Base-by-base conservation (phyloP, 2,329 filamentous ascomycete genomes). In the Aspergillus hiratsukae region DNA sequence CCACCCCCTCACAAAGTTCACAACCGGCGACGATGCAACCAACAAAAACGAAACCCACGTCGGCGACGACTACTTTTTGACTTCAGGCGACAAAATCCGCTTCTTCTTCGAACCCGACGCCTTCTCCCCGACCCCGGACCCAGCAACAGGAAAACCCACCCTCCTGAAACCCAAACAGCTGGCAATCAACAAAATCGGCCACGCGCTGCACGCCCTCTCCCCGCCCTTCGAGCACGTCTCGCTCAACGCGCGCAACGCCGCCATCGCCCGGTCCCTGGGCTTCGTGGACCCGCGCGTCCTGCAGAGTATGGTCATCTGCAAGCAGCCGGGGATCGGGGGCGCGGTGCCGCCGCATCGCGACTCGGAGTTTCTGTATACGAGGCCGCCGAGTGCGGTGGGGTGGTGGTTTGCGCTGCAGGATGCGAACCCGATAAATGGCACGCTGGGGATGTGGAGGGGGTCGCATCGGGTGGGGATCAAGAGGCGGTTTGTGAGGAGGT, bases 381-480 rank as follows among this genome's bases (percentile, higher is more conserved):
- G 91, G 62, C 88, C 90, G 40, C 93, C 93, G 0, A 89, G 85
- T 41, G 94, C 94, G 0, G 89, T 97, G 2, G 94, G 94, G 0
- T 97, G 93, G 78, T 99, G 94, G 94, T 96, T 97, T 73, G 94
- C 94, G 11, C 82, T 99, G 41, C 92, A 99, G 77, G 93, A 97
- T 74, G 90, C 91, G 23, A 93, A 89, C 7, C 78, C 81, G 0
- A 85, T 87, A 71, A 99, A 99, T 72, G 94, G 91, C 1, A 96
- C 92, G 67, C 74, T 99, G 68, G 90, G 87, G 61, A 96, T 97
- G 75, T 82, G 91, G 63, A 87, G 85, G 0, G 93, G 92, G 0
- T 91, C 87, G 63, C 93, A 97, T 70, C 64, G 60, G 52, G 61
- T 64, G 6, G 35, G 49, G 10, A 80, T 97, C 9, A 77, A 77